A percentile compares a stretch with the other conserved stretches of the same genome.
Conservation (phyloP, 805 yeast genomes). For the Kluyveromyces starmeri region DNA sequence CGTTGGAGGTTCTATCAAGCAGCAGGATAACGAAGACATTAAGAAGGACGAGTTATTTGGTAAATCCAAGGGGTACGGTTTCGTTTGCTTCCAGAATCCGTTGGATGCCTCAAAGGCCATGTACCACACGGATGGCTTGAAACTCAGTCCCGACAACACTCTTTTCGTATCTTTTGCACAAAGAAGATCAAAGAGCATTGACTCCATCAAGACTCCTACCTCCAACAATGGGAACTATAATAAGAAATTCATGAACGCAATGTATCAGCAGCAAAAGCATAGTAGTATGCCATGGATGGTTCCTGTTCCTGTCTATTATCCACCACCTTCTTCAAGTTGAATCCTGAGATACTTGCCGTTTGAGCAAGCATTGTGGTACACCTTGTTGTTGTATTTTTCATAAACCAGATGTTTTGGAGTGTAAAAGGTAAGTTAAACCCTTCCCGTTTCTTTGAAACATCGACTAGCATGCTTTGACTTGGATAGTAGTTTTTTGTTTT, state of each 20-base stretch:
- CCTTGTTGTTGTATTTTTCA: no score
- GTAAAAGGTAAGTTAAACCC: no score
- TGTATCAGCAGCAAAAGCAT: slow-evolving; percentile 16
- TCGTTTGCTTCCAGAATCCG: slow-evolving; percentile 63
- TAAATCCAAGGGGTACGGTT: slow-evolving; percentile 68
- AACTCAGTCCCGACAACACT: slow-evolving; percentile 41
- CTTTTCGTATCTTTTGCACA: slow-evolving; percentile 72
- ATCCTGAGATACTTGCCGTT: slow-evolving; percentile 6
- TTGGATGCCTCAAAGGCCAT: slow-evolving; percentile 63
- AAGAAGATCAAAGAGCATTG: slow-evolving; percentile 18
- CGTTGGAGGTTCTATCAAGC: slow-evolving; percentile 26
- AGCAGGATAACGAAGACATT: slow-evolving; percentile 4
- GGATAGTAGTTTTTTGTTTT: no score
- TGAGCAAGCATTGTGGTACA: no score
- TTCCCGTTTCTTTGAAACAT: no score
- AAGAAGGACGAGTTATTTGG: slow-evolving; percentile 14
- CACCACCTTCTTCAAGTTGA: slow-evolving; percentile 8
- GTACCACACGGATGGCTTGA: slow-evolving; percentile 35
- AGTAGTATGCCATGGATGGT: slow-evolving; percentile 5
- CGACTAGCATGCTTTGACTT: no score
- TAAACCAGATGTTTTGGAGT: no score
- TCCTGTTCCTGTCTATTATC: slow-evolving; percentile 6
- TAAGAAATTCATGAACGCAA: slow-evolving; percentile 21
- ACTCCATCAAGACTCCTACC: slow-evolving; percentile 1
- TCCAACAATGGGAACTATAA: slow-evolving; percentile 12